Percentiles rank a stretch among this genome's conserved stretches.
Evolutionary conservation across 2,329 filamentous ascomycete genomes (phyloP).

Genomic region (Chaetomium olivaceum): DNA sequence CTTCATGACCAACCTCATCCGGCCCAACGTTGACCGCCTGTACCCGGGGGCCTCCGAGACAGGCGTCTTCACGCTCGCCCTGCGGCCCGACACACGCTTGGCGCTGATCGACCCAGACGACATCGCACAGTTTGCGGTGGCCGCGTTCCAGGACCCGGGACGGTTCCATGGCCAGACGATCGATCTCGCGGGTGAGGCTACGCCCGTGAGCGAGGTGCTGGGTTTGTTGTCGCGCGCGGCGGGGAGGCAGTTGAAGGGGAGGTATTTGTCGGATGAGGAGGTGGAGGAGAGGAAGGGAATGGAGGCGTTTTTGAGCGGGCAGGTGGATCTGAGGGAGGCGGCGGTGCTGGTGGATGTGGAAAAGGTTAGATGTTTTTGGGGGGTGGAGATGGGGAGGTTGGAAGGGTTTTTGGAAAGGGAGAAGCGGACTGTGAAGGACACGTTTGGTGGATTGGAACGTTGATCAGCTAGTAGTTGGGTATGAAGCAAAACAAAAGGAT

Average conservation of each 20-base stretch:
- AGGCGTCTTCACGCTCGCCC: background rate
- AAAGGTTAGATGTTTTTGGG: background rate
- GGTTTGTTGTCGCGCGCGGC: background rate
- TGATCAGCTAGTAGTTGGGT: too few species aligned
- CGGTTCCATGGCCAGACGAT: background rate
- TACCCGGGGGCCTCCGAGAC: background rate
- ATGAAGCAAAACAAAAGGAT: too few species aligned
- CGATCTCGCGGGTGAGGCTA: background rate
- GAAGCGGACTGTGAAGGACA: too few species aligned
- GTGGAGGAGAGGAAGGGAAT: background rate
- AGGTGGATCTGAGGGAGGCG: background rate
- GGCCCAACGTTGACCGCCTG: background rate
- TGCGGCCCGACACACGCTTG: background rate
- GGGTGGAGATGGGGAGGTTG: background rate
- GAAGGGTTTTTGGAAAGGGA: too few species aligned
- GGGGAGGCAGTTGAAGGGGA: background rate
- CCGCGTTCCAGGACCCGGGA: background rate
- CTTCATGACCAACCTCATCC: background rate
- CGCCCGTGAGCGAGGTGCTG: background rate
- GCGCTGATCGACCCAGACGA: background rate
- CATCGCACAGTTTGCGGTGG: background rate
- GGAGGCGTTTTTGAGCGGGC: background rate
- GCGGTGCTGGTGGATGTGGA: background rate
- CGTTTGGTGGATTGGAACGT: too few species aligned
- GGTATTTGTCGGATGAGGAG: background rate